Evolutionary conservation across 306 rosid genomes (phyloP).

Genomic region (Elaeagnus macrophylla): DNA sequence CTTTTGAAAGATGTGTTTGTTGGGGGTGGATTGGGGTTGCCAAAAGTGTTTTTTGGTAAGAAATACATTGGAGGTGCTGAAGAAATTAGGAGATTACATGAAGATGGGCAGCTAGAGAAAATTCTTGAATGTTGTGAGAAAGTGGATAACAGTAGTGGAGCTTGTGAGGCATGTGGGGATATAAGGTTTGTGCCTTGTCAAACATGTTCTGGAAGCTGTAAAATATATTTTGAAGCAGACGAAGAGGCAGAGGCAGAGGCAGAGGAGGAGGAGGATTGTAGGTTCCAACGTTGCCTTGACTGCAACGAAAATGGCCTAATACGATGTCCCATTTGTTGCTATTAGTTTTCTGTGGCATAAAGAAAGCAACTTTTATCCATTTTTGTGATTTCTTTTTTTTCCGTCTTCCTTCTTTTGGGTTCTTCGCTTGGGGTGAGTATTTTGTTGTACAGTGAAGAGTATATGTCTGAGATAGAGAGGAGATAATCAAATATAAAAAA

Average conservation of each 20-base stretch:
- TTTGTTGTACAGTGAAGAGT: slow-evolving; percentile 45
- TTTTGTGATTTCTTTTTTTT: background rate
- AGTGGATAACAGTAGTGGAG: slow-evolving; percentile 23
- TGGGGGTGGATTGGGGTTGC: slow-evolving; percentile 41
- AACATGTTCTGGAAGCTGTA: slow-evolving; percentile 86
- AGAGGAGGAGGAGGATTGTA: slow-evolving; percentile 33
- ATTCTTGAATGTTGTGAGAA: slow-evolving; percentile 50
- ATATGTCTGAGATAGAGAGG: background rate
- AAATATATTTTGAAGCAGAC: slow-evolving; percentile 52
- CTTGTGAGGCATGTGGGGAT: slow-evolving; percentile 83
- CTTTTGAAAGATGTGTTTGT: slow-evolving; percentile 29
- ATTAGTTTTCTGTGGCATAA: slow-evolving; percentile 24
- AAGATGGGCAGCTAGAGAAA: slow-evolving; percentile 75
- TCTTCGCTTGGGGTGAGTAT: slow-evolving; percentile 21
- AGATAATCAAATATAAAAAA: slow-evolving; percentile 12
- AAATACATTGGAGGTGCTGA: slow-evolving; percentile 74
- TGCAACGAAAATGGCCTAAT: slow-evolving; percentile 90
- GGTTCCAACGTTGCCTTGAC: slow-evolving; percentile 71
- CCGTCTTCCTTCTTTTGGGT: slow-evolving; percentile 19
- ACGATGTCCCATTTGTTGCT: slow-evolving; percentile 68
- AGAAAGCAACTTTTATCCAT: slow-evolving; percentile 19
- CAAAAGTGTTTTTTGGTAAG: slow-evolving; percentile 62
- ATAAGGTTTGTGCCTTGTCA: slow-evolving; percentile 86
- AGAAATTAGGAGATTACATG: slow-evolving; percentile 60
- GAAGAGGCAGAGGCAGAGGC: slow-evolving; percentile 16